Percentiles rank a stretch among this genome's conserved stretches.
phyloP scores from a whole-genome alignment of 768 basidiomycete genomes.

The Lentinula sp. region DNA sequence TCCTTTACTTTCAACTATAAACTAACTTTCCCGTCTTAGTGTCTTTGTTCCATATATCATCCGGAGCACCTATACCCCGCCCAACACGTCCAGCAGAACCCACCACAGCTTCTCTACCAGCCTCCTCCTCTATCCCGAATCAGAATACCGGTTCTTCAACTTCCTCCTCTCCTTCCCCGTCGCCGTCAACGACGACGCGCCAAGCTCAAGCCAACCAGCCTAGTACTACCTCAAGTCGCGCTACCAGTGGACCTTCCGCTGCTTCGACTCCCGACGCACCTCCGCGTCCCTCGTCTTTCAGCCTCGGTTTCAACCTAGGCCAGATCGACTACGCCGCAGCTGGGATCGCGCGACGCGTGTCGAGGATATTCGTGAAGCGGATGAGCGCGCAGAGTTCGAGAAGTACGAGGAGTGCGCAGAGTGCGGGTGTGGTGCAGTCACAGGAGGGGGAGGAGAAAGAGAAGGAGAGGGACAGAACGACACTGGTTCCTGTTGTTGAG shows the following conservation, averaged over 20 bases:
- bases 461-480: not conserved
- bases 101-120: not conserved
- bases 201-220: not conserved
- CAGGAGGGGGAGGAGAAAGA: not conserved
- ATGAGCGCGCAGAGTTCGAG: not conserved
- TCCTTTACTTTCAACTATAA: not conserved
- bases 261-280: not conserved
- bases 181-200: not conserved
- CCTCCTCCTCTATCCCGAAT: not conserved
- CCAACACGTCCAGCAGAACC: not conserved
- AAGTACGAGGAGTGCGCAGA: not conserved
- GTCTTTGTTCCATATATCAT: not conserved
- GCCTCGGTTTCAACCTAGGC: not conserved
- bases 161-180: not conserved
- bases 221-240: not conserved
- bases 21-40: not conserved
- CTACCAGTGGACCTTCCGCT: not conserved
- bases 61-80: not conserved
- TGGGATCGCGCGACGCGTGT: not conserved
- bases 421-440: not conserved
- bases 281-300: not conserved
- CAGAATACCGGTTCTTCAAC: not conserved
- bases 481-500: not conserved
- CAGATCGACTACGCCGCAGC: conserved; percentile 6
- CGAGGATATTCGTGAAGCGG: conserved; percentile 2